Conservation (phyloP, 768 basidiomycete genomes). For the Leccinum truebloodii region DNA sequence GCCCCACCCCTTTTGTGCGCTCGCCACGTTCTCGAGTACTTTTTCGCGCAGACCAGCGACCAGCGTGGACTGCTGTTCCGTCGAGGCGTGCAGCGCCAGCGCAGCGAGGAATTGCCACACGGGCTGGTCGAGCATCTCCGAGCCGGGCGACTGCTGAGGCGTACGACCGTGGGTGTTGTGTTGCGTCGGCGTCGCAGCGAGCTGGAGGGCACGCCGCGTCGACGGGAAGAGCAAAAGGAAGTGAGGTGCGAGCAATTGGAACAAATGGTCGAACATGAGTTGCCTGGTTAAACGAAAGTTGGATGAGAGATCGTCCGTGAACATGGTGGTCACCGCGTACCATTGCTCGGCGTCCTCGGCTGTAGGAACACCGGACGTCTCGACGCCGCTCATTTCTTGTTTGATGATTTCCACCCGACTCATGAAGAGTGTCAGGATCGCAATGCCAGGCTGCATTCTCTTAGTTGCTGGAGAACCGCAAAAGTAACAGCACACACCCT, state of each 20-base stretch:
- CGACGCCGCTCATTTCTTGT: slow-evolving; percentile 57
- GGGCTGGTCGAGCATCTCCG: slow-evolving; percentile 78
- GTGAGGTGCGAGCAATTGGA: slow-evolving; percentile 75
- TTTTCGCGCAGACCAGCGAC: slow-evolving; percentile 89
- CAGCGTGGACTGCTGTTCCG: slow-evolving; percentile 86
- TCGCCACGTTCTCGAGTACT: slow-evolving; percentile 86
- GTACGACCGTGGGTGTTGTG: slow-evolving; percentile 48
- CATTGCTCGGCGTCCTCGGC: slow-evolving; percentile 80
- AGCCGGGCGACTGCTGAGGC: slow-evolving; percentile 57
- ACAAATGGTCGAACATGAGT: slow-evolving; percentile 84
- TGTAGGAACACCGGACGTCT: slow-evolving; percentile 57
- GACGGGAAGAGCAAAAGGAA: slow-evolving; percentile 89
- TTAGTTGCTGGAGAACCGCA: slow-evolving; percentile 2
- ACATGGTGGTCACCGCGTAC: slow-evolving; percentile 39
- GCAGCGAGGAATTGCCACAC: slow-evolving; percentile 96
- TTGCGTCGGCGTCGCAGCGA: slow-evolving; percentile 36
- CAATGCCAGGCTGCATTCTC: slow-evolving; percentile 75
- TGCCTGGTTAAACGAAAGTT: slow-evolving; percentile 54
- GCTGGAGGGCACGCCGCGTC: slow-evolving; percentile 60
- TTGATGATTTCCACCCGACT: slow-evolving; percentile 93
- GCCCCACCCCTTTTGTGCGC: slow-evolving; percentile 71
- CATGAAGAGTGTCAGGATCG: slow-evolving; percentile 86
- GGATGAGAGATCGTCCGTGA: slow-evolving; percentile 3
- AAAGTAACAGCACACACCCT: slow-evolving; percentile 53
- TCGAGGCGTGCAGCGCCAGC: slow-evolving; percentile 78